These are phyloP conservation scores for Emergomyces pasteurianus DNA, from an alignment of 2,329 filamentous ascomycete genomes.

Conservation along the genomic window DNA sequence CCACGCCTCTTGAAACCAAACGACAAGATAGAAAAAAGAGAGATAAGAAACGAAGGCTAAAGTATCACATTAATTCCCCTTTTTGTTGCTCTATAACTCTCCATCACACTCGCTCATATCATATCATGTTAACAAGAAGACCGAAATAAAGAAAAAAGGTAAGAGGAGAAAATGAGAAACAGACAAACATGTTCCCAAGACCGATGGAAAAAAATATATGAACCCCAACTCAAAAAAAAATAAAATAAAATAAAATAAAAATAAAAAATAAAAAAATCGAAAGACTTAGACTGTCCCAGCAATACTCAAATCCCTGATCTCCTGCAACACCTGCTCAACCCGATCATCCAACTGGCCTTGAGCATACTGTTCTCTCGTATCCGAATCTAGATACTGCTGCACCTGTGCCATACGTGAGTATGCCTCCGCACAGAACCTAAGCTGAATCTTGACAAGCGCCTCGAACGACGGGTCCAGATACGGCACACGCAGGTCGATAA, in stretches of 20 bases:
- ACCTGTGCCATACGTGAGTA: slow-evolving; percentile 98
- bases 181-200: neutral
- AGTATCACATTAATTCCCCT: neutral
- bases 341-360: slow-evolving; percentile 80
- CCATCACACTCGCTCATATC: neutral
- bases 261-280: slow-evolving; percentile 1
- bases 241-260: too few species aligned
- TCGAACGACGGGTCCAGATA: slow-evolving; percentile 97
- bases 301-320: slow-evolving; percentile 95
- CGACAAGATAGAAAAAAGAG: neutral
- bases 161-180: neutral
- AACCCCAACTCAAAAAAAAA: neutral
- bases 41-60: neutral
- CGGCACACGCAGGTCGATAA: slow-evolving; percentile 92
- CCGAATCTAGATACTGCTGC: slow-evolving; percentile 92
- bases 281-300: slow-evolving; percentile 49
- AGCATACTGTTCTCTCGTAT: slow-evolving; percentile 92
- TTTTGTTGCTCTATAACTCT: neutral
- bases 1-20: neutral
- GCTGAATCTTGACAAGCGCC: slow-evolving; percentile 94
- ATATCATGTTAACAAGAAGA: neutral
- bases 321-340: slow-evolving; percentile 90
- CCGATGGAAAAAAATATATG: neutral
- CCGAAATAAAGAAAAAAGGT: neutral
- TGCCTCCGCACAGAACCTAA: slow-evolving; percentile 94